These are phyloP conservation scores for Leptodermis oblonga DNA, from an alignment of 257 asterid species.

Conservation along the genomic window DNA sequence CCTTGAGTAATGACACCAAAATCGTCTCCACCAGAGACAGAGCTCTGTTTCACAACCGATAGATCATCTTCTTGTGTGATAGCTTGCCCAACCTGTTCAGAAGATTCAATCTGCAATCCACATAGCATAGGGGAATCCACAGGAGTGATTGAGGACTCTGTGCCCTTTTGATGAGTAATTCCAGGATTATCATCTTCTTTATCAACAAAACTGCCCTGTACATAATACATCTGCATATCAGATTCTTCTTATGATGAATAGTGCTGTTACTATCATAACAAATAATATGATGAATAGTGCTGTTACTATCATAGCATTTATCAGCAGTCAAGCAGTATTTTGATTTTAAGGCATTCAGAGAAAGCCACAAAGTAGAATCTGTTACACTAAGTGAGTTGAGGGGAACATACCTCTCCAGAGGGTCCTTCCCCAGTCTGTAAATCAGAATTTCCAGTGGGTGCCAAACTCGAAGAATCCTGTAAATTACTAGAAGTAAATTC, in stretches of 20 bases:
- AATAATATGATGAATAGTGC: neutral
- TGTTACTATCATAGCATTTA: slow-evolving; percentile 18
- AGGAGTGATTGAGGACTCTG: slow-evolving; percentile 7
- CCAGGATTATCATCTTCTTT: slow-evolving; percentile 28
- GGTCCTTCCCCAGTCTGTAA: slow-evolving; percentile 24
- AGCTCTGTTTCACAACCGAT: slow-evolving; percentile 16
- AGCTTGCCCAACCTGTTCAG: slow-evolving; percentile 5
- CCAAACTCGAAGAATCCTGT: slow-evolving; percentile 24
- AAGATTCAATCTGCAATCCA: slow-evolving; percentile 5
- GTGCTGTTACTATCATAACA: slow-evolving; percentile 21
- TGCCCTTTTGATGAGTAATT: slow-evolving; percentile 24
- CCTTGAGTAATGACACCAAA: slow-evolving; percentile 26
- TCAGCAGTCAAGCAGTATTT: slow-evolving; percentile 29
- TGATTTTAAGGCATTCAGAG: slow-evolving; percentile 29
- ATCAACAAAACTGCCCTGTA: slow-evolving; percentile 25
- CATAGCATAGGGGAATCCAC: slow-evolving; percentile 5
- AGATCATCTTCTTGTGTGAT: slow-evolving; percentile 25
- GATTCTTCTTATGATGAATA: slow-evolving; percentile 22
- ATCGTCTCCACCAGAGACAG: slow-evolving; percentile 24
- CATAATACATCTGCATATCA: slow-evolving; percentile 25
- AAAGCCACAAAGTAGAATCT: slow-evolving; percentile 18
- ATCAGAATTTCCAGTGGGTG: slow-evolving; percentile 25
- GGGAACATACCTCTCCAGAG: slow-evolving; percentile 6
- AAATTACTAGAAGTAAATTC: slow-evolving; percentile 22
- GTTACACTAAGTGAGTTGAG: slow-evolving; percentile 33